Base-by-base conservation (phyloP, 2,329 filamentous ascomycete species). In the Penicillium polonicum region DNA sequence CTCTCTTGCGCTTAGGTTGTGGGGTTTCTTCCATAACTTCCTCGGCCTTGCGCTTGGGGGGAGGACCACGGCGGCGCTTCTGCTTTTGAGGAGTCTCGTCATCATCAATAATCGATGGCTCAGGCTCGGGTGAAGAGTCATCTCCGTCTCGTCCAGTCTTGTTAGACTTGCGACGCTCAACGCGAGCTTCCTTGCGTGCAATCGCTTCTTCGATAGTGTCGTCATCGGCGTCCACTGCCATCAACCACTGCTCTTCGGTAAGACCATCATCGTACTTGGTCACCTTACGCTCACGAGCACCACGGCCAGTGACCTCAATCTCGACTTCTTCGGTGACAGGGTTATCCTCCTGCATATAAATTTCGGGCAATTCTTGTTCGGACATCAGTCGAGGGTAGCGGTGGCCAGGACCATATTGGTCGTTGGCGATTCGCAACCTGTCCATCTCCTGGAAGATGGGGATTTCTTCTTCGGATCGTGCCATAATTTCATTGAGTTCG, bases 191-290 rank as follows among this genome's bases (percentile, higher is more conserved):
- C 70, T 97, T 97, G 41, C 94, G 87, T 36, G 90, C 90, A 38
- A 95, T 92, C 2, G 94, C 94, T 53, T 91, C 92, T 72, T 97
- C 94, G 31, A 96, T 92, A 0, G 86, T 88, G 72, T 99, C 94
- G 1, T 99, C 94, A 50, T 97, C 92, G 60, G 96, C 93, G 72
- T 99, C 94, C 33, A 99, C 93, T 53, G 94, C 94, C 81, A 96
- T 93, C 51, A 97, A 84, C 94, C 94, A 99, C 76, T 99, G 95
- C 79, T 99, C 94, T 78, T 99, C 95, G 0, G 94, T 97, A 31
- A 99, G 85, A 52, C 95, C 94, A 70, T 99, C 94, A 69, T 99
- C 94, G 68, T 99, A 99, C 74, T 89, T 90, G 69, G 97, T 92
- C 70, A 91, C 88, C 65, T 92, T 97, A 60, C 95, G 88, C 78